A percentile compares a stretch with the other conserved stretches of the same genome.
phyloP scores from a whole-genome alignment of 139 green algal species.

The Bryopsis sp. region DNA sequence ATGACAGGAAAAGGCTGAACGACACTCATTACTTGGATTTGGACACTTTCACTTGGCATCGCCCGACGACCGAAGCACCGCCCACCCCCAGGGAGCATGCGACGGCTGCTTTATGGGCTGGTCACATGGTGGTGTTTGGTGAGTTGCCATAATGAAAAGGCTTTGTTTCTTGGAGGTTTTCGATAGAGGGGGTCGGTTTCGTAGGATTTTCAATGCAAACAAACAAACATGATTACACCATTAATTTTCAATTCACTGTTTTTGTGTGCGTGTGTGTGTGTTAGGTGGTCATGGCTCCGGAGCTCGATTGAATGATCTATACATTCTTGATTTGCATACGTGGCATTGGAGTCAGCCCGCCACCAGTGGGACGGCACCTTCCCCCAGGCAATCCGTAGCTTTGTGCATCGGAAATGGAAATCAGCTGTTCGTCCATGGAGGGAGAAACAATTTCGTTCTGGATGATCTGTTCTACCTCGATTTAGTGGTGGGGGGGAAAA shows the following conservation, averaged over 20 bases:
- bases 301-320: slow-evolving; percentile 68
- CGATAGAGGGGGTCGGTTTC: no score
- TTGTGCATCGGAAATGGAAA: slow-evolving; percentile 44
- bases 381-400: slow-evolving; percentile 48
- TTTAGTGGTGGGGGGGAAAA: slow-evolving; percentile 32
- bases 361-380: slow-evolving; percentile 53
- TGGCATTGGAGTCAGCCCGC: slow-evolving; percentile 59
- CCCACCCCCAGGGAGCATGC: slow-evolving; percentile 48
- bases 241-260: no score
- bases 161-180: no score
- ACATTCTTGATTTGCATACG: slow-evolving; percentile 62
- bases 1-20: slow-evolving; percentile 54
- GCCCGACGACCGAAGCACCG: slow-evolving; percentile 29
- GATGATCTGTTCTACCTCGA: slow-evolving; percentile 71
- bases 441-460: slow-evolving; percentile 75
- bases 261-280: slow-evolving; percentile 19
- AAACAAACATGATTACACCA: no score
- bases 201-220: no score
- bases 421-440: slow-evolving; percentile 60
- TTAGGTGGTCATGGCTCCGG: slow-evolving; percentile 47
- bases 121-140: slow-evolving; percentile 69
- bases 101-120: slow-evolving; percentile 39
- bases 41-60: slow-evolving; percentile 32
- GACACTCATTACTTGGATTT: slow-evolving; percentile 45
- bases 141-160: no score